Evolutionary conservation across 2,329 filamentous ascomycete species (phyloP), one percentile per base, ranked within the genome.

Genomic region (Cladosporium sp.): DNA sequence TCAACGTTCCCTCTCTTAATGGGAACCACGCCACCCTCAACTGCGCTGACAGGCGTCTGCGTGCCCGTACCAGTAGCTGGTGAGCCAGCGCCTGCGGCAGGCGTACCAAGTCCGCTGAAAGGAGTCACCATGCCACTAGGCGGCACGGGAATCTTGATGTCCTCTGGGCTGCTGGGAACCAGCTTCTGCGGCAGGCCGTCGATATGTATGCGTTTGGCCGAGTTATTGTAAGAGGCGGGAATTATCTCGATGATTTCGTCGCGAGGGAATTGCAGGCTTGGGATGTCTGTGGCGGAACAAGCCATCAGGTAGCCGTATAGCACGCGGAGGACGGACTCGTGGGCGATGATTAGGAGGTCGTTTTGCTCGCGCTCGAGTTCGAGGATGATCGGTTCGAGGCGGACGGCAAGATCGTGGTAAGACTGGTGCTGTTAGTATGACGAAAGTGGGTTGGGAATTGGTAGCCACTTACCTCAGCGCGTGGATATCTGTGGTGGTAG

Each of bases 201-300:
- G 69, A 99, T 96, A 72, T 91, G 89, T 73, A 99, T 93, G 66
- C 93, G 89, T 78, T 92, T 95, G 24, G 94, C 92, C 78, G 95
- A 91, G 76, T 99, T 99, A 81, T 97, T 95, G 80, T 99, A 99
- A 36, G 92, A 94, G 21, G 94, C 93, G 3, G 95, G 96, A 67
- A 98, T 96, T 76, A 99, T 97, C 87, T 99, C 95, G 71, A 99
- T 97, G 75, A 99, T 98, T 77, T 99, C 93, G 76, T 99, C 90
- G 52, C 95, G 91, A 4, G 95, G 95, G 74, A 99, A 99, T 71
- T 92, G 91, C 68, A 99, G 87, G 72, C 89, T 90, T 4, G 95
- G 95, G 69, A 99, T 99, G 75, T 96, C 93, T 78, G 90, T 91
- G 10, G 96, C 93, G 76, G 94, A 95, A 80, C 95, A 98, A 72